Evolutionary conservation across 139 green algal species (phyloP), one percentile per base, ranked within the genome.

Genomic region (Limnomonas spitsbergensis): DNA sequence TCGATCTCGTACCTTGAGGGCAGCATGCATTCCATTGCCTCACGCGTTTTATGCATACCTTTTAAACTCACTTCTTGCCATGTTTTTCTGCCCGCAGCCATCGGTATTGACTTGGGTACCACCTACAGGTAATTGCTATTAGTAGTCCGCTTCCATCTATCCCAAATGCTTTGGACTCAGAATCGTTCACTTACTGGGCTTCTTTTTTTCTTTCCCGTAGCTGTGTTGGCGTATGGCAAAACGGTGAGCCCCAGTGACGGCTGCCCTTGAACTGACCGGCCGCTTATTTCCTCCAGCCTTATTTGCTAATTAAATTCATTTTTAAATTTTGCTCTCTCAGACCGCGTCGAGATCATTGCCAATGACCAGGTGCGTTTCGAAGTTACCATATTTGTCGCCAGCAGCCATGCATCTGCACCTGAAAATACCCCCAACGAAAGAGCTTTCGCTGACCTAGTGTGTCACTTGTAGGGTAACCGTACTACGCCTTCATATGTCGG

Each of bases 141-240:
- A 27, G 24, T 29, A 31, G 20, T 6, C 24, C 27, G 61, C 26
- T 34, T 20, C 24, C 24, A 27, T 70, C 24, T 6, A n/a, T 37
- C 6, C 20, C 24, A 29, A 37, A 31, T 6, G 32, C 24, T 20
- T 34, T 20, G 61, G 69, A 26, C 7, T 40, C 14, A 47, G 14
- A 53, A 7, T 40, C 35, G 34, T 29, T 26, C 34, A 6, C 32
- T 52, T 75, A 6, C 69, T 29, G 32, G 42, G 69, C 69, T 24
- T 52, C 9, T n/a, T 75, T 20, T 52, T 4, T 52, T 26, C 6
- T 29, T 52, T 24, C 42, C 14, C 96, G 94, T 82, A 85, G 79
- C 53, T 88, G 27, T 1, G 73, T 97, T 2, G 93, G 94, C 32
- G 92, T 98, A 3, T 97, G 93, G 93, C 92, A 97, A 84, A 90